Base-by-base conservation (phyloP, 176 grass and related monocot species). In the Panicum miliaceum region DNA sequence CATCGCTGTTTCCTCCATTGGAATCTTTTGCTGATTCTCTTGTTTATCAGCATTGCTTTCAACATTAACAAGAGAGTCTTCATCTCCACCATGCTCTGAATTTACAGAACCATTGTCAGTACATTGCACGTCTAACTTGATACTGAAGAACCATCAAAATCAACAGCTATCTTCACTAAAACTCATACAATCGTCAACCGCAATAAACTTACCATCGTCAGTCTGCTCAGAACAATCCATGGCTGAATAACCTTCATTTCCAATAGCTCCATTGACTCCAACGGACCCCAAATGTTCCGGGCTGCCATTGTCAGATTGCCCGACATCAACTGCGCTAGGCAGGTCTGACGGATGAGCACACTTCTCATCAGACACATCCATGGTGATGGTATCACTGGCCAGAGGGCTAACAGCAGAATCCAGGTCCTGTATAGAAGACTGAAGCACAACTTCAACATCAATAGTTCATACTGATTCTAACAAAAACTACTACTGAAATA, bases 11-110 rank as follows among this genome's bases (percentile, higher is more conserved):
- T 84, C 89, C 35, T 68, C 68, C 43, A 27, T 57, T 12, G 34
- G 63, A 65, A 61, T 71, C 50, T 20, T 67, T 58, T 90, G 47
- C 63, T 81, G 81, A 29, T 57, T 82, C 58, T 86, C 88, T 57
- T 79, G 3, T 69, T 85, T 58, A 71, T 70, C 61, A 42, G 20
- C 58, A 69, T 12, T 88, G 52, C 62, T 86, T 71, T 63, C 50
- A 48, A 46, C 25, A 54, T 43, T 59, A 34, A 27, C 19, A 48
- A 57, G 4, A 56, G 69, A 75, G 10, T 36, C 42, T 80, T 80
- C 81, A 12, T 60, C 41, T 79, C 8, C 15, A 67, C 1, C 29
- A 60, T 6, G 48, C 67, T 79, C 88, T 83, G 79, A 59, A 90
- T 86, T 73, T 48, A 23, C 22, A 83, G 4, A 79, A 67, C 9